phyloP scores from a whole-genome alignment of 345 rosid genomes.

The Clarkia xantiana region DNA sequence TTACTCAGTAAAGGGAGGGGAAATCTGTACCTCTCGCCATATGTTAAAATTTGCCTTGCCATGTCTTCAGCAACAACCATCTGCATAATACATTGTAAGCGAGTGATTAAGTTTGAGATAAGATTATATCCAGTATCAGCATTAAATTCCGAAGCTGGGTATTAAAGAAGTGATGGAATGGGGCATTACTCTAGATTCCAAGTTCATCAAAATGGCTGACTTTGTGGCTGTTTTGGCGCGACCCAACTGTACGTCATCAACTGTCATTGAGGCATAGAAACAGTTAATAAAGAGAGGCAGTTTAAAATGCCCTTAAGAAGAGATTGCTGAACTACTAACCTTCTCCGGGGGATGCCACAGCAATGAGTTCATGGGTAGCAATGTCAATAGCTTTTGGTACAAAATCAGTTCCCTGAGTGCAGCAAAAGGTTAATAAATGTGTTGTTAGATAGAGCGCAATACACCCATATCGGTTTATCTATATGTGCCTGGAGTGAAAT shows the following conservation, averaged over 20 bases:
- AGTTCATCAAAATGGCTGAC: conserved; percentile 73
- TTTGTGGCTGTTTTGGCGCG: conserved; percentile 74
- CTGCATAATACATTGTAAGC: conserved; percentile 16
- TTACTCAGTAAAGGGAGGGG: too few relatives aligned
- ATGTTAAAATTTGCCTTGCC: conserved; percentile 73
- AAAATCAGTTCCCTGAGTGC: conserved; percentile 47
- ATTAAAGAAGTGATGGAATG: neutral
- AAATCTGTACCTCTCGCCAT: conserved; percentile 52
- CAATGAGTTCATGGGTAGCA: conserved; percentile 52
- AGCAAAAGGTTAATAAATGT: neutral
- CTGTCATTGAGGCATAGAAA: conserved; percentile 20
- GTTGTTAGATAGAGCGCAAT: too few relatives aligned
- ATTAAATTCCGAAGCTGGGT: neutral
- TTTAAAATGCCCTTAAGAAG: too few relatives aligned
- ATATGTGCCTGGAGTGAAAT: neutral
- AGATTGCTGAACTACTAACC: conserved; percentile 19
- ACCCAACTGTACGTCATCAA: conserved; percentile 48
- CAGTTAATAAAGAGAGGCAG: too few relatives aligned
- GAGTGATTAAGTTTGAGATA: neutral
- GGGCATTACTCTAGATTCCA: conserved; percentile 64
- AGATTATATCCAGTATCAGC: neutral
- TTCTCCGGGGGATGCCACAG: conserved; percentile 58
- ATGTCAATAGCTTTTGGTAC: conserved; percentile 47
- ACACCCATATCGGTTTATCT: neutral
- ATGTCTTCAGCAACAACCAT: conserved; percentile 62